Evolutionary conservation across 805 yeast genomes (phyloP), one percentile per base, ranked within the genome.

Genomic region (Saccharomycopsis amapae): DNA sequence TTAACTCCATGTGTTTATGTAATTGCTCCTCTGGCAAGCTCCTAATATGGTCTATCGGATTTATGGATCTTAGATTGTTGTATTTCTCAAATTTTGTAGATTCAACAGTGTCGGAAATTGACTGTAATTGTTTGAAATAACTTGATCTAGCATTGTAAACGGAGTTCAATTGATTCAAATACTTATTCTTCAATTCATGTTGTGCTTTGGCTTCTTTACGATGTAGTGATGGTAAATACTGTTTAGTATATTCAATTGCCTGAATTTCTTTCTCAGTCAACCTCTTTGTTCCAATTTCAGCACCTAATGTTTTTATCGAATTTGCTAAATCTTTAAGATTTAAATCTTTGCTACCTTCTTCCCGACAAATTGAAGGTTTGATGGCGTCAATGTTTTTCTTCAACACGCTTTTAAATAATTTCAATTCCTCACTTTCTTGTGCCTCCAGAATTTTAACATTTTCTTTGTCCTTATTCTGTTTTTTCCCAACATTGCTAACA

Each of bases 41-140:
- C 7, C 7, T 13, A 13, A 45, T n/a, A 26, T 20, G 40, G 5
- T 45, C 41, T 12, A 36, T 25, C 20, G 18, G 28, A 31, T 31
- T 40, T 9, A 26, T 12, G 12, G 7, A 26, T 26, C 30, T 26
- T 19, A 13, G 25, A 37, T n/a, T 13, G 24, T 18, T 13, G 54
- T 53, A 64, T 33, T 54, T 51, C 18, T 61, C 55, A 13, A 68
- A 61, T 20, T 65, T 66, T 44, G 75, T 65, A 6, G 76, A 71
- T 5, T 73, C 72, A 30, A 90, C 89, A 35, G 79, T 79, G 62
- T 93, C 97, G 0, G 97, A 87, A 20, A 89, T 72, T 43, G 72
- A 81, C 61, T 93, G 98, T 25, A 93, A 70, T 50, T 86, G 89
- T 55, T 79, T 78, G 65, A 81, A 93, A 61, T 89, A 93, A 36